A percentile compares a stretch with the other conserved stretches of the same genome.
Evolutionary conservation across 371 early-diverging fungal species (phyloP).

Genomic region (Blakeslea trispora): DNA sequence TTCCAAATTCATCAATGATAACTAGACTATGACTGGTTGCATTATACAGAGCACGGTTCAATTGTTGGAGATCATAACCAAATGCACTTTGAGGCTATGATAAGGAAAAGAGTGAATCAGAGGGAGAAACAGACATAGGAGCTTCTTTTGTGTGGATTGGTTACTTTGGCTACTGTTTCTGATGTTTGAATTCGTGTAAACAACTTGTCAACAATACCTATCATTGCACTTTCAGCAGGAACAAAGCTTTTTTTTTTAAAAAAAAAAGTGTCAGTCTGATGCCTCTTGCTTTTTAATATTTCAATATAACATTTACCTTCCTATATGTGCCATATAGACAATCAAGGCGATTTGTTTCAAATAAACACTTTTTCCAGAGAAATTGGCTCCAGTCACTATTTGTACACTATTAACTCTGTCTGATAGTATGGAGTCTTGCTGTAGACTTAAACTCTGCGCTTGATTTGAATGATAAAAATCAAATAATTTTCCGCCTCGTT

Average conservation of each 20-base stretch:
- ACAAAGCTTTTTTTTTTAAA: constrained; percentile 71
- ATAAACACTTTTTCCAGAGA: constrained; percentile 79
- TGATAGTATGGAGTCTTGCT: not conserved
- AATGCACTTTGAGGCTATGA: constrained; percentile 78
- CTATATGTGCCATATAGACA: constrained; percentile 80
- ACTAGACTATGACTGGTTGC: constrained; percentile 58
- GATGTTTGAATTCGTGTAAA: constrained; percentile 74
- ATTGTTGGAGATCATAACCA: constrained; percentile 70
- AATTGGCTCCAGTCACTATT: constrained; percentile 77
- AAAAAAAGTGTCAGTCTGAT: not conserved
- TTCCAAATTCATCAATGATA: constrained; percentile 67
- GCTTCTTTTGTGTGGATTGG: too few relatives aligned
- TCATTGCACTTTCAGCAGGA: constrained; percentile 77
- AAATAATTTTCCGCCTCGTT: not conserved
- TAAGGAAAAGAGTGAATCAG: too few relatives aligned
- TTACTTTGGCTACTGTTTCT: constrained; percentile 57
- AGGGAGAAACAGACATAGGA: not conserved
- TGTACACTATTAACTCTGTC: constrained; percentile 35
- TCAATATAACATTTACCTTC: constrained; percentile 55
- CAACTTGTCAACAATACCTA: constrained; percentile 91
- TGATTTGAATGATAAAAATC: not conserved
- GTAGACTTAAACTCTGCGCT: not conserved
- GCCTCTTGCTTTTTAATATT: too few relatives aligned
- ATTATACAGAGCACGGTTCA: constrained; percentile 54
- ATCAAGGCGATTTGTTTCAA: constrained; percentile 80